Conservation (phyloP, 2,329 filamentous ascomycete genomes). For the Colletotrichum australisinense region DNA sequence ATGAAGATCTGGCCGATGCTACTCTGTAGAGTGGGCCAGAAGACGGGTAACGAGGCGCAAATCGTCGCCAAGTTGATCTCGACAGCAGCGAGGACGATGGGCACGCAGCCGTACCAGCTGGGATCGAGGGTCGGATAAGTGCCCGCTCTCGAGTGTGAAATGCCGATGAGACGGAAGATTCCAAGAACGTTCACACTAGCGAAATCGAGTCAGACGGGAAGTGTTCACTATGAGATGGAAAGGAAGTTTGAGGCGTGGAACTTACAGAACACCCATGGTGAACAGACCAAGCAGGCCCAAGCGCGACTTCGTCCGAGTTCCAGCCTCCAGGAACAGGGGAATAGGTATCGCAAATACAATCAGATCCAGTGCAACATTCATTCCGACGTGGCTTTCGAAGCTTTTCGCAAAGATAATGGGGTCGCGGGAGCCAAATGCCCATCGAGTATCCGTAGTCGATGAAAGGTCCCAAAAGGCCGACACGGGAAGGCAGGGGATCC, state of each 20-base stretch:
- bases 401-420: constrained; percentile 40
- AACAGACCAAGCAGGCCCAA: constrained; percentile 44
- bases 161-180: constrained; percentile 45
- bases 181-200: constrained; percentile 24
- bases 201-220: constrained; percentile 27
- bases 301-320: constrained; percentile 43
- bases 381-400: constrained; percentile 43
- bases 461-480: constrained; percentile 45
- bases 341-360: constrained; percentile 46
- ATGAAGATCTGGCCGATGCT: constrained; percentile 47
- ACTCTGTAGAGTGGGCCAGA: constrained; percentile 40
- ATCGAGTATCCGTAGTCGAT: constrained; percentile 25
- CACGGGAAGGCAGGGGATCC: constrained; percentile 46
- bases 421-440: constrained; percentile 45
- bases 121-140: constrained; percentile 49
- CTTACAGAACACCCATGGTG: constrained; percentile 46
- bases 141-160: constrained; percentile 43
- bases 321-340: constrained; percentile 42
- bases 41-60: constrained; percentile 28
- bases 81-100: constrained; percentile 46
- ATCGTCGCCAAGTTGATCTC: constrained; percentile 44
- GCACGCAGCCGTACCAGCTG: constrained; percentile 48
- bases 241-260: not conserved
- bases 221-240: too few relatives aligned
- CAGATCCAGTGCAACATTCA: constrained; percentile 47